Percentiles rank a stretch among this genome's conserved stretches.
Evolutionary conservation across 495 filamentous ascomycete genomes (phyloP).

Genomic region (Podospora pseudopauciseta): DNA sequence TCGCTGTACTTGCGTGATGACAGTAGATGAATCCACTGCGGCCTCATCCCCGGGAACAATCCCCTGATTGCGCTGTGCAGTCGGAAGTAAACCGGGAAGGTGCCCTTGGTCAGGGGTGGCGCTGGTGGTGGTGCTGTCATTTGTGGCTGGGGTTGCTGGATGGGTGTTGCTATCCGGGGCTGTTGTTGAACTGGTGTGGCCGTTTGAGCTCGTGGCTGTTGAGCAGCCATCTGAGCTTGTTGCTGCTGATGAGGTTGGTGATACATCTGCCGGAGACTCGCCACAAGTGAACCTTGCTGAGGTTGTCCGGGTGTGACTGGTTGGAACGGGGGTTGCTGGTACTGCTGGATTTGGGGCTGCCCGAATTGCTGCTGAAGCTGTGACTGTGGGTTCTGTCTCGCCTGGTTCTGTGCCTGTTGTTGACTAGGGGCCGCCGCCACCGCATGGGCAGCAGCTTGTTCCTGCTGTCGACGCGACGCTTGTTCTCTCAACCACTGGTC

Average conservation of each 20-base stretch:
- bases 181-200: background rate
- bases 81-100: slow-evolving; percentile 60
- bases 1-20: slow-evolving; percentile 52
- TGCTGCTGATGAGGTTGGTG: background rate
- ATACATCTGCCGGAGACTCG: background rate
- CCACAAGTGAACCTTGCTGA: background rate
- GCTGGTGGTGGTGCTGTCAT: slow-evolving; percentile 12
- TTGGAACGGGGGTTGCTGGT: background rate
- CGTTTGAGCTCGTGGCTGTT: background rate
- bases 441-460: background rate
- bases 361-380: background rate
- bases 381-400: background rate
- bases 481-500: slow-evolving; percentile 1
- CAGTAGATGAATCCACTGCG: slow-evolving; percentile 60
- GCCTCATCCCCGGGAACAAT: slow-evolving; percentile 38
- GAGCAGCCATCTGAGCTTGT: background rate
- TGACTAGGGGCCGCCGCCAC: background rate
- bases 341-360: background rate
- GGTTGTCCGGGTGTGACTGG: background rate
- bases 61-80: slow-evolving; percentile 51
- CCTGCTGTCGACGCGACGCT: slow-evolving; percentile 4
- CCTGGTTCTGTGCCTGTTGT: background rate
- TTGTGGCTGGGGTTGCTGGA: background rate
- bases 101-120: slow-evolving; percentile 19
- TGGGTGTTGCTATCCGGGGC: background rate